These are phyloP conservation scores for Curvularia hawaiiensis DNA, from an alignment of 2,329 filamentous ascomycete species.

Conservation along the genomic window DNA sequence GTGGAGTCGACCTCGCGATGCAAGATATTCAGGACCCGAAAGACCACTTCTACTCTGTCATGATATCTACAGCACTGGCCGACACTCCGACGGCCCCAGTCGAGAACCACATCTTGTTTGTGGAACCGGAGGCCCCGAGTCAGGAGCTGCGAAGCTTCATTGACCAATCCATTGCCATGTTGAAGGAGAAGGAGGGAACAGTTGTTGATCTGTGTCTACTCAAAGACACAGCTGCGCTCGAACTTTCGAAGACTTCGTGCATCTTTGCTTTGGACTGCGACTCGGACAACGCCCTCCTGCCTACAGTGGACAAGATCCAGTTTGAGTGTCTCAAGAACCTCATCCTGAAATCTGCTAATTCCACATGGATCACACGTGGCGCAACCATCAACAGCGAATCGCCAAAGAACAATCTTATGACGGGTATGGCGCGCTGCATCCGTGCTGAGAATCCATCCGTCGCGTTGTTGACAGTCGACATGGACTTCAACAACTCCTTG, in stretches of 20 bases:
- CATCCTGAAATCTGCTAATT: slow-evolving; percentile 8
- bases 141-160: slow-evolving; percentile 9
- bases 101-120: background rate
- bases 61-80: slow-evolving; percentile 1
- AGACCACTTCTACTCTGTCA: slow-evolving; percentile 5
- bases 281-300: slow-evolving; percentile 11
- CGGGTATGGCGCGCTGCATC: slow-evolving; percentile 17
- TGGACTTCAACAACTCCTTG: slow-evolving; percentile 2
- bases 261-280: slow-evolving; percentile 15
- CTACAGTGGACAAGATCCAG: slow-evolving; percentile 10
- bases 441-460: slow-evolving; percentile 13
- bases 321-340: slow-evolving; percentile 13
- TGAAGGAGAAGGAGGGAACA: slow-evolving; percentile 4
- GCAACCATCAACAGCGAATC: slow-evolving; percentile 6
- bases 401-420: slow-evolving; percentile 17
- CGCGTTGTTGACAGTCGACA: slow-evolving; percentile 11
- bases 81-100: background rate
- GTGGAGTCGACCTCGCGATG: slow-evolving; percentile 13
- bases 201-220: background rate
- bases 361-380: slow-evolving; percentile 16
- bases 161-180: background rate
- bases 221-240: slow-evolving; percentile 1
- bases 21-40: slow-evolving; percentile 11
- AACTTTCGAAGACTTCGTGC: slow-evolving; percentile 7
- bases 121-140: slow-evolving; percentile 10